Conservation (phyloP, 371 early-diverging fungal species). For the Mucor indicus region DNA sequence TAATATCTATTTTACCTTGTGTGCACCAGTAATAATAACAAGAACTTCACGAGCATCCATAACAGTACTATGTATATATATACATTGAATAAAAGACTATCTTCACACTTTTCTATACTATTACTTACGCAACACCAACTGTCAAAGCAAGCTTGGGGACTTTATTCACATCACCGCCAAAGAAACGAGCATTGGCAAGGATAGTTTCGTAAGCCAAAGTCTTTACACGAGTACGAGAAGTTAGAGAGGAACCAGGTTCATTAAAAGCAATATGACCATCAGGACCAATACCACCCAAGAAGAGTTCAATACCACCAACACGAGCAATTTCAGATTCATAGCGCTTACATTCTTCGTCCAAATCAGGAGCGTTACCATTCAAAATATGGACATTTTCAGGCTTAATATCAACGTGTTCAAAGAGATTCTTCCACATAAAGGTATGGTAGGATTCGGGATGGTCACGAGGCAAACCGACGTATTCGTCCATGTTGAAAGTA, state of each 20-base stretch:
- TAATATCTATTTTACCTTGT: conserved; percentile 54
- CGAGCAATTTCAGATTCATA: conserved; percentile 75
- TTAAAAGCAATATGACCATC: conserved; percentile 91
- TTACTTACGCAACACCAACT: conserved; percentile 74
- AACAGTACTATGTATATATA: conserved; percentile 59
- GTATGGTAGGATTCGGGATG: conserved; percentile 87
- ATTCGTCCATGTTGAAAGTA: conserved; percentile 66
- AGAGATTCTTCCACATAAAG: conserved; percentile 85
- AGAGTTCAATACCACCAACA: conserved; percentile 56
- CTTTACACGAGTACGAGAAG: conserved; percentile 81
- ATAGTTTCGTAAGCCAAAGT: conserved; percentile 89
- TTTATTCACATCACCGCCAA: conserved; percentile 79
- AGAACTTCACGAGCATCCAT: conserved; percentile 85
- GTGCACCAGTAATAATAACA: conserved; percentile 85
- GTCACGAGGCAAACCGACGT: conserved; percentile 61
- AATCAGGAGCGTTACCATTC: conserved; percentile 76
- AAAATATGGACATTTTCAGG: conserved; percentile 81
- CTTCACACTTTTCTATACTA: neutral
- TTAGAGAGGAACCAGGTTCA: conserved; percentile 84
- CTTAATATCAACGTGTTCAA: conserved; percentile 77
- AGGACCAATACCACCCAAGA: conserved; percentile 64
- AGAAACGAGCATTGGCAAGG: conserved; percentile 84
- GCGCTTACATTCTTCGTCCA: conserved; percentile 74
- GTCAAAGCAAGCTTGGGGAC: conserved; percentile 86
- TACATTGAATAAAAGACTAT: neutral